Conservation (phyloP, 768 basidiomycete species). For the Pulveroboletus ravenelii region DNA sequence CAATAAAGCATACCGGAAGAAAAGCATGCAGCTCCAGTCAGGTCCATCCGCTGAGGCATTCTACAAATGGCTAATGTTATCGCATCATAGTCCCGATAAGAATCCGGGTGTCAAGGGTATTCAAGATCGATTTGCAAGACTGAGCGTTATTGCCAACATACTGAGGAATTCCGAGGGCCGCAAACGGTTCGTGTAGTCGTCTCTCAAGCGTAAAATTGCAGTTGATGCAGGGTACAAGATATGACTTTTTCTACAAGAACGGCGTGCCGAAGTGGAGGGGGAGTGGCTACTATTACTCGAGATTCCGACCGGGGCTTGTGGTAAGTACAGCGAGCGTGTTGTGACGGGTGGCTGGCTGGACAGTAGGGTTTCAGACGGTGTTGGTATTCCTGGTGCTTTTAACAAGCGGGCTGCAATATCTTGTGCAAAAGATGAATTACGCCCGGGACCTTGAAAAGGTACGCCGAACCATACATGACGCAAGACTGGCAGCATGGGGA, state of each 20-base stretch:
- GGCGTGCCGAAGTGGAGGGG: constrained; percentile 97
- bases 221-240: constrained; percentile 41
- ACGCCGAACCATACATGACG: constrained; percentile 52
- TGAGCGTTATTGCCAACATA: constrained; percentile 82
- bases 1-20: constrained; percentile 85
- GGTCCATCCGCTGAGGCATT: constrained; percentile 26
- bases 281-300: constrained; percentile 93
- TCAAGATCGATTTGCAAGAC: constrained; percentile 87
- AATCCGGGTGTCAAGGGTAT: constrained; percentile 79
- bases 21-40: constrained; percentile 87
- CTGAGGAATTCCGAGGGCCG: constrained; percentile 71
- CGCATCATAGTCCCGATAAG: constrained; percentile 83
- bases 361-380: constrained; percentile 51
- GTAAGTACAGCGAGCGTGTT: constrained; percentile 36
- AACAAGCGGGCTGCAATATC: constrained; percentile 76
- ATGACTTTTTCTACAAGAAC: constrained; percentile 95
- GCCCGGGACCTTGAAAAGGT: constrained; percentile 68
- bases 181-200: constrained; percentile 52
- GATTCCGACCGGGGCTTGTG: constrained; percentile 90
- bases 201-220: neutral
- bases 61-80: constrained; percentile 1
- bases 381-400: constrained; percentile 70
- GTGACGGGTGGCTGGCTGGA: neutral
- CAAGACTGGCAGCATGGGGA: constrained; percentile 79
- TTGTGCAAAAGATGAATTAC: constrained; percentile 77